A percentile compares a stretch with the other conserved stretches of the same genome.
phyloP scores from a whole-genome alignment of 371 early-diverging fungal genomes.

The Ordospora colligata region DNA sequence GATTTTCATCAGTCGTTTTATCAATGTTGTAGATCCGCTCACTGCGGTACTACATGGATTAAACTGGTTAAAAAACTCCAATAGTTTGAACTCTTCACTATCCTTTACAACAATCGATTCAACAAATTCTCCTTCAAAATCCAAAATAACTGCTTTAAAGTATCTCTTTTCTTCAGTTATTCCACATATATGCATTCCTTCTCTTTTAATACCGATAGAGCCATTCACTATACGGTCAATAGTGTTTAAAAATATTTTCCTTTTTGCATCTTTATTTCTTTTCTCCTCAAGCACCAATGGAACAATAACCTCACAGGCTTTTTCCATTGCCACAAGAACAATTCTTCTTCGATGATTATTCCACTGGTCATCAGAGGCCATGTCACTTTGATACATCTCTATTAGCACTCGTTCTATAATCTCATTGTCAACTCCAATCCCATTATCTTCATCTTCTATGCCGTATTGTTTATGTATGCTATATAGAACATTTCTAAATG shows the following conservation, averaged over 20 bases:
- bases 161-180: conserved; percentile 16
- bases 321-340: not conserved
- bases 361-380: conserved; percentile 1
- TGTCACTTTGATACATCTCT: not conserved
- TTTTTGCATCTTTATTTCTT: not conserved
- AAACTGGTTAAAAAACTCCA: not conserved
- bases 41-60: conserved; percentile 8
- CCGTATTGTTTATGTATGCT: not conserved
- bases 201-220: not conserved
- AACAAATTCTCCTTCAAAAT: conserved; percentile 23
- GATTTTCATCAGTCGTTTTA: not conserved
- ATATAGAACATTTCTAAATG: not conserved
- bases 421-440: not conserved
- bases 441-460: not conserved
- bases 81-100: not conserved
- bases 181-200: conserved; percentile 1
- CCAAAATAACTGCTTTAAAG: conserved; percentile 8
- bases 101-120: conserved; percentile 15
- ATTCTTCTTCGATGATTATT: not conserved
- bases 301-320: not conserved
- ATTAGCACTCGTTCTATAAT: not conserved
- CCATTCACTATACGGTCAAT: conserved; percentile 28
- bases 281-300: not conserved
- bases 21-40: conserved; percentile 7
- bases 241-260: not conserved